phyloP scores from a whole-genome alignment of 441 rosid genomes.

The Adansonia rubrostipa region DNA sequence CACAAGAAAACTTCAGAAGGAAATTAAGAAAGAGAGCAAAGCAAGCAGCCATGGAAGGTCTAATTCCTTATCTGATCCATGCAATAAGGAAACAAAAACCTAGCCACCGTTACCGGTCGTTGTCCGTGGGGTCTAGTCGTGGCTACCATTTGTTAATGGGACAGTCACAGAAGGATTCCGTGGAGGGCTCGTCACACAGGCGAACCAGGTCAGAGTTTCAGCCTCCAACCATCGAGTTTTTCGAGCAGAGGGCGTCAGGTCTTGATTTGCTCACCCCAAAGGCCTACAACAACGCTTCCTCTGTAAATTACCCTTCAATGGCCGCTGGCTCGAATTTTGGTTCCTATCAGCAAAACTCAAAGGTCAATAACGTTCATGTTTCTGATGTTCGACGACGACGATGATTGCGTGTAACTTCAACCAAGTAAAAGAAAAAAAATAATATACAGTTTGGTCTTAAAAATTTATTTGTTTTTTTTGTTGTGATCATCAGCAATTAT shows the following conservation, averaged over 20 bases:
- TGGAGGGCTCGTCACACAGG: slow-evolving; percentile 44
- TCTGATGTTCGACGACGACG: background rate
- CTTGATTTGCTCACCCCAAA: slow-evolving; percentile 26
- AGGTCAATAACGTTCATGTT: slow-evolving; percentile 2
- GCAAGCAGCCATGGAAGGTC: slow-evolving; percentile 47
- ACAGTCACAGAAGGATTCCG: slow-evolving; percentile 14
- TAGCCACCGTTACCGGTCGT: slow-evolving; percentile 32
- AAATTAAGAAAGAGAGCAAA: background rate
- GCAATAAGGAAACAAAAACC: slow-evolving; percentile 48
- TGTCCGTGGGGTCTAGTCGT: slow-evolving; percentile 44
- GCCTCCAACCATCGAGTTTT: slow-evolving; percentile 27
- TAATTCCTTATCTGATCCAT: slow-evolving; percentile 49
- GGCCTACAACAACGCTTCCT: slow-evolving; percentile 25
- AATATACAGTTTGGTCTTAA: background rate
- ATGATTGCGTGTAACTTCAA: background rate
- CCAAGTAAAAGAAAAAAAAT: background rate
- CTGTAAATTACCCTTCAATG: slow-evolving; percentile 22
- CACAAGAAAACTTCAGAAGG: background rate
- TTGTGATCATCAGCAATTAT: background rate
- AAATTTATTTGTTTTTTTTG: background rate
- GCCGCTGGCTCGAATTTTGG: slow-evolving; percentile 19
- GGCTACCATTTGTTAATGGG: slow-evolving; percentile 45
- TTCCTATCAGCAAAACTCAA: slow-evolving; percentile 24
- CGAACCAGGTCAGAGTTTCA: slow-evolving; percentile 43
- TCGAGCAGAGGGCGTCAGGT: slow-evolving; percentile 38